Evolutionary conservation across 2,329 filamentous ascomycete species (phyloP), one percentile per base, ranked within the genome.

Genomic region (Stagonosporopsis chrysanthemi): DNA sequence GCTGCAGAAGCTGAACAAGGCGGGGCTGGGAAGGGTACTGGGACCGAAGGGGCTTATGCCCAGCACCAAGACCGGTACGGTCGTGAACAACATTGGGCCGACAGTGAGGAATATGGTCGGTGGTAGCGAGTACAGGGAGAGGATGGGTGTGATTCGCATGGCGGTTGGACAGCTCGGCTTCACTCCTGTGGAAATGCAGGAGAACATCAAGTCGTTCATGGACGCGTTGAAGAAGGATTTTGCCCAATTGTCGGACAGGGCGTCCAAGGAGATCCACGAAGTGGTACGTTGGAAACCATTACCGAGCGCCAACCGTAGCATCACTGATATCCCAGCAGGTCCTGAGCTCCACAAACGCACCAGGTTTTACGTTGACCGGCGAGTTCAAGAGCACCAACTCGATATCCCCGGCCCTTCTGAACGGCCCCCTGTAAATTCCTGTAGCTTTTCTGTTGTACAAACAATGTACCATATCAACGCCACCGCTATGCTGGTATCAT

Each of bases 41-140:
- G 95, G 95, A 70, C 95, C 96, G 42, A 88, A 86, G 77, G 93
- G 93, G 2, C 78, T 99, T 71, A 98, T 99, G 95, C 95, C 95
- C 6, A 96, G 86, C 75, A 80, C 85, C 58, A 97, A 97, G 82
- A 87, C 87, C 61, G 92, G 92, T 63, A 98, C 95, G 0, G 90
- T 99, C 53, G 92, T 96, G 23, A 89, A 85, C 71, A 90, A 96
- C 73, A 85, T 97, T 15, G 84, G 84, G 51, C 77, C 82, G n/a
- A 84, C 88, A 31, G 90, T 99, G 70, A 86, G 85, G 69, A 91
- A 94, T 65, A 87, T 97, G 78, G 87, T 92, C 14, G 92, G 94
- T 60, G 91, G 88, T 51, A 90, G 88, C 50, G 88, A 93, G 66
- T 99, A 97, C 80, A 87, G 92, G 73, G 95, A 99, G 81, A 85